Evolutionary conservation across 2,329 filamentous ascomycete genomes (phyloP), one percentile per base, ranked within the genome.

Genomic region (Metarhizium rileyi): DNA sequence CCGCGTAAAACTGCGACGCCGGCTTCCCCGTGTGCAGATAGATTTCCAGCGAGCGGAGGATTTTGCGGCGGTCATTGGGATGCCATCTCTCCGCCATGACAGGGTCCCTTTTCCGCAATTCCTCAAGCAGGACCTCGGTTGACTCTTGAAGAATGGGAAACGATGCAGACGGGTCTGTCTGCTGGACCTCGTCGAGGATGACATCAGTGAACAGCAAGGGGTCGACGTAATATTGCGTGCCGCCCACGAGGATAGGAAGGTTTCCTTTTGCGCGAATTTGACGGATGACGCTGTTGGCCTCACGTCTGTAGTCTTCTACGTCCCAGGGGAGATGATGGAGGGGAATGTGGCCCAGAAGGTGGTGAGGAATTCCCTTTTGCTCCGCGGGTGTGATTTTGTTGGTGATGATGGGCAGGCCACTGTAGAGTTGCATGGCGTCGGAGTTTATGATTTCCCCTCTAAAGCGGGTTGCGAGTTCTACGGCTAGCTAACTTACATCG

Each of bases 381-480:
- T 97, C 91, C 20, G 81, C 75, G 1, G 63, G 47, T 0, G 87
- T 80, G 51, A 97, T 86, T 64, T 97, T 95, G 66, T 98, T 98
- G 25, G 93, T 98, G 58, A 97, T 91, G 55, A 97, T 84, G 5
- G 93, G 90, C 41, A 98, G 72, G 3, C 93, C 93, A 48, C 80
- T 78, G 66, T 98, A 98, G 70, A 98, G 83, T 65, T 98, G 93
- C 90, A 98, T 95, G 36, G 93, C 93, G 73, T 98, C 93, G 44
- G 88, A 88, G 63, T 98, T 98, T 70, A 98, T 90, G 47, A 98
- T 80, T 67, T 98, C 93, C 62, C 94, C 93, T 66, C 93, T 84
- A 68, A 90, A 90, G 22, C 77, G 80, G 40, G 76, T 76, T 1
- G 94, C 93, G 47, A 98, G 71, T 55, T 95, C 88, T 38, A 98